phyloP scores from a whole-genome alignment of 2,329 filamentous ascomycete species.

The Exserohilum rostratum region DNA sequence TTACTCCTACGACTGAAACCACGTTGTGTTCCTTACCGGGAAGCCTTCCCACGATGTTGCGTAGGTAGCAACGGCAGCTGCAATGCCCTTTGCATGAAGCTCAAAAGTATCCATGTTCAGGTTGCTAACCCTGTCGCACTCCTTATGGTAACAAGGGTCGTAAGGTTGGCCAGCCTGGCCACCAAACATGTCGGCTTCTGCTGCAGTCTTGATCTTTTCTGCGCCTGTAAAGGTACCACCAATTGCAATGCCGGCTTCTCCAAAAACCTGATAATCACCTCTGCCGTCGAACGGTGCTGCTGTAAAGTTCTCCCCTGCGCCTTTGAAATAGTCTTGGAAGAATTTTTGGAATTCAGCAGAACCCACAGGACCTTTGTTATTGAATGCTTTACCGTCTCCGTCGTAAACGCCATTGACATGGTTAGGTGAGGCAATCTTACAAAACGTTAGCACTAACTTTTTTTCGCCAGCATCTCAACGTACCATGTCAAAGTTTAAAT shows the following conservation, averaged over 20 bases:
- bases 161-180: constrained; percentile 18
- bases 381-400: constrained; percentile 44
- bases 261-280: constrained; percentile 48
- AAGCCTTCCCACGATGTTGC: neutral
- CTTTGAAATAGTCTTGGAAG: constrained; percentile 42
- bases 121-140: neutral
- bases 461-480: neutral
- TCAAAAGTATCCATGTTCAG: neutral
- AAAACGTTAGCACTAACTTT: neutral
- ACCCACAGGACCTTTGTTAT: constrained; percentile 40
- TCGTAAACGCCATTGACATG: constrained; percentile 47
- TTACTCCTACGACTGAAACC: too few relatives aligned
- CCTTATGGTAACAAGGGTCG: neutral
- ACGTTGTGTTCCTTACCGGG: neutral
- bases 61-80: neutral
- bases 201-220: constrained; percentile 47
- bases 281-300: constrained; percentile 46
- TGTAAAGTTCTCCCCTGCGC: constrained; percentile 35
- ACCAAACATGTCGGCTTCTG: constrained; percentile 43
- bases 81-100: neutral
- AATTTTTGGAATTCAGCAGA: constrained; percentile 40
- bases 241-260: constrained; percentile 43
- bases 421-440: constrained; percentile 44
- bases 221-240: constrained; percentile 49
- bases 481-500: constrained; percentile 52